phyloP scores from a whole-genome alignment of 169 alveolate species.

The Plasmodium coatneyi region DNA sequence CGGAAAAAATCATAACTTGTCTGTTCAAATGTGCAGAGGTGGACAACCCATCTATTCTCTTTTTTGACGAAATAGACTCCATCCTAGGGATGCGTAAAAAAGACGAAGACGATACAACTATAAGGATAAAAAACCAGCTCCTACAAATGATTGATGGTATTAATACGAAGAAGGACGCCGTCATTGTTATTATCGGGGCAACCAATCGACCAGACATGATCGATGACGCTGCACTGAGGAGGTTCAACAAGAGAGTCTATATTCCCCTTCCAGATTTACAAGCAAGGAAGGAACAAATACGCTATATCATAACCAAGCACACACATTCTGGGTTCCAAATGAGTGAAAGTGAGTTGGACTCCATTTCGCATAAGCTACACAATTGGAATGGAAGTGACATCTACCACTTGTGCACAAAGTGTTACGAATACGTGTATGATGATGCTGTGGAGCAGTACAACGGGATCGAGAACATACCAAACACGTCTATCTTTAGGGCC shows the following conservation, averaged over 20 bases:
- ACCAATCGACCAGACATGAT: slow-evolving; percentile 95
- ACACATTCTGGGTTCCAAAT: slow-evolving; percentile 83
- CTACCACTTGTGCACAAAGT: slow-evolving; percentile 86
- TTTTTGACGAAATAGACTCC: slow-evolving; percentile 96
- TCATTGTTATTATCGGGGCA: slow-evolving; percentile 93
- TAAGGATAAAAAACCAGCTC: slow-evolving; percentile 94
- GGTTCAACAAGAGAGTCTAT: slow-evolving; percentile 92
- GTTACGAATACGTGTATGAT: slow-evolving; percentile 91
- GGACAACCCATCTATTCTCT: slow-evolving; percentile 92
- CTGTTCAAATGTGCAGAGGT: slow-evolving; percentile 92
- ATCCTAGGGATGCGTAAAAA: slow-evolving; percentile 90
- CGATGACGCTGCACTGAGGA: slow-evolving; percentile 96
- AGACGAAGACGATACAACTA: slow-evolving; percentile 92
- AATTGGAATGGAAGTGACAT: slow-evolving; percentile 92
- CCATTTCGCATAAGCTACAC: slow-evolving; percentile 79
- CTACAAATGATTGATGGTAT: slow-evolving; percentile 95
- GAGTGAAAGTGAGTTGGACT: slow-evolving; percentile 83
- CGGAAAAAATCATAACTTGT: slow-evolving; percentile 93
- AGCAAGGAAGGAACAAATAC: slow-evolving; percentile 89
- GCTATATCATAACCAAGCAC: slow-evolving; percentile 85
- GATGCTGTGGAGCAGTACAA: slow-evolving; percentile 87
- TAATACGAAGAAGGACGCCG: slow-evolving; percentile 84
- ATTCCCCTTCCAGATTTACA: slow-evolving; percentile 93
- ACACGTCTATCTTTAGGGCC: slow-evolving; percentile 86
- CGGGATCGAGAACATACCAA: slow-evolving; percentile 88